These are phyloP conservation scores for Candida awuae DNA, from an alignment of 805 yeast species.

Conservation along the genomic window DNA sequence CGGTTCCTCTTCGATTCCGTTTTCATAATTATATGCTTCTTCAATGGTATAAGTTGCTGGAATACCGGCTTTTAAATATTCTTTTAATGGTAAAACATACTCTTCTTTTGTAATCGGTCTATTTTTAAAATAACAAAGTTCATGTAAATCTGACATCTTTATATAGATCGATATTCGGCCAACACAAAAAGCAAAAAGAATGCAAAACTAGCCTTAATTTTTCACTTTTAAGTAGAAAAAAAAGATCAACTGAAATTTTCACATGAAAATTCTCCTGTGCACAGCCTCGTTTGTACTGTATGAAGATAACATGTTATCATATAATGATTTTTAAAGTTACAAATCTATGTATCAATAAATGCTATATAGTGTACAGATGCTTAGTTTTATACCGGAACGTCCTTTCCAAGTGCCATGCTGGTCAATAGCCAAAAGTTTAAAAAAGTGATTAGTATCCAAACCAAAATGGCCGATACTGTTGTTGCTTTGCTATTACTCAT, in stretches of 20 bases:
- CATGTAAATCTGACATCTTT: slow-evolving; percentile 65
- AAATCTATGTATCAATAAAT: too few species aligned
- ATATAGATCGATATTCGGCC: background rate
- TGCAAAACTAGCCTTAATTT: too few species aligned
- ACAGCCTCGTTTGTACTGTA: background rate
- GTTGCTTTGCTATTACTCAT: slow-evolving; percentile 60
- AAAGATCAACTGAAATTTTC: too few species aligned
- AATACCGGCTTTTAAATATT: slow-evolving; percentile 51
- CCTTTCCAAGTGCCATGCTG: slow-evolving; percentile 28
- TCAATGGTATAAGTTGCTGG: slow-evolving; percentile 80
- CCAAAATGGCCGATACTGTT: slow-evolving; percentile 44
- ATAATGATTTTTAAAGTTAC: too few species aligned
- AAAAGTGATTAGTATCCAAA: slow-evolving; percentile 66
- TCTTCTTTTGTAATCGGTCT: slow-evolving; percentile 43
- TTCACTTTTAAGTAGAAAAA: background rate
- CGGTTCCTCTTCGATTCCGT: slow-evolving; percentile 31
- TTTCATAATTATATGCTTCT: slow-evolving; percentile 55
- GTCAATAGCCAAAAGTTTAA: slow-evolving; percentile 63
- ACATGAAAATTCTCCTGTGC: too few species aligned
- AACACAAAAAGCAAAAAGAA: background rate
- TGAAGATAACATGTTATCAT: too few species aligned
- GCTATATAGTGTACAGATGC: too few species aligned
- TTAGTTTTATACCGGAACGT: slow-evolving; percentile 24
- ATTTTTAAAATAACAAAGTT: slow-evolving; percentile 41
- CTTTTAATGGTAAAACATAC: slow-evolving; percentile 39